These are phyloP conservation scores for Alternaria postmessia DNA, from an alignment of 2,329 filamentous ascomycete species.

Conservation along the genomic window DNA sequence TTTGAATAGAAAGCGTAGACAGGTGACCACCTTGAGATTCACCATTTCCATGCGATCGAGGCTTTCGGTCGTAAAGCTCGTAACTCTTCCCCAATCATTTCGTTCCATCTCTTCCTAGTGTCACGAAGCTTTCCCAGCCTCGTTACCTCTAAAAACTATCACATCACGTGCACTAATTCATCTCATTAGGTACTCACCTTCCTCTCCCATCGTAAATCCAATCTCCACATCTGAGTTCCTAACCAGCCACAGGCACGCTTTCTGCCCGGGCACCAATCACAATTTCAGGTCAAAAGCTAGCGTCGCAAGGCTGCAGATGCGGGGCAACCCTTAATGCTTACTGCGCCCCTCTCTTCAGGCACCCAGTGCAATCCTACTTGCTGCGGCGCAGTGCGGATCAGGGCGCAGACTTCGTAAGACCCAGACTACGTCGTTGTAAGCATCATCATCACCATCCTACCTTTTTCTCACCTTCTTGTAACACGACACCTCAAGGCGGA, in stretches of 20 bases:
- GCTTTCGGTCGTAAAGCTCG: background rate
- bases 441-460: conserved; percentile 3
- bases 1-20: background rate
- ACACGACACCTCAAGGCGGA: background rate
- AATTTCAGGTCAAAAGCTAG: background rate
- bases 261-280: conserved; percentile 4
- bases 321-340: conserved; percentile 2
- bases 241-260: conserved; percentile 5
- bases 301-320: conserved; percentile 2
- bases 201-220: background rate
- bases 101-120: background rate
- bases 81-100: background rate
- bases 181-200: conserved; percentile 1
- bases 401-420: background rate
- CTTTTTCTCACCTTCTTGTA: background rate
- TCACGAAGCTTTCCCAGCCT: background rate
- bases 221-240: background rate
- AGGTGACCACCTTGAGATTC: background rate
- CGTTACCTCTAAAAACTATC: no score
- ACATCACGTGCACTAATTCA: background rate
- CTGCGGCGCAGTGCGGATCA: conserved; percentile 3
- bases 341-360: background rate
- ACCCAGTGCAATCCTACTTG: background rate
- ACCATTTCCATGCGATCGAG: background rate
- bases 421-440: conserved; percentile 1